Percentiles rank a stretch among this genome's conserved stretches.
phyloP scores from a whole-genome alignment of 1,284 basidiomycete genomes.

The Ceratobasidium theobromae region DNA sequence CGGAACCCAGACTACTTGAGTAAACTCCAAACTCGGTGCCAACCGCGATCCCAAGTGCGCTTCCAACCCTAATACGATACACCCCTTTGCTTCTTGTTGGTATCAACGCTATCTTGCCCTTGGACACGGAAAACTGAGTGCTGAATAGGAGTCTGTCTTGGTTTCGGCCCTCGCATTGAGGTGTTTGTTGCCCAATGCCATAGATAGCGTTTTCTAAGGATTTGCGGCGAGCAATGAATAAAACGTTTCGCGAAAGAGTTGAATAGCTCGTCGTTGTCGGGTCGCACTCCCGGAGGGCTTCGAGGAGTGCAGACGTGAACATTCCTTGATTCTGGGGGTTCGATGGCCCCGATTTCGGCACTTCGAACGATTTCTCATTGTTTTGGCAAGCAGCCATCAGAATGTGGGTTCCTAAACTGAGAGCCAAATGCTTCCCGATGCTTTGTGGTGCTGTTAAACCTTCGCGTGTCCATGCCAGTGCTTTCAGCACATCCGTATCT shows the following conservation, averaged over 20 bases:
- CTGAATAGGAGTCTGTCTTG: constrained; percentile 10
- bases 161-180: constrained; percentile 23
- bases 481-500: too few species aligned
- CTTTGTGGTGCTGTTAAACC: too few species aligned
- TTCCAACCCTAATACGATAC: constrained; percentile 11
- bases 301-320: constrained; percentile 6
- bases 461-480: too few species aligned
- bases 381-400: constrained; percentile 13
- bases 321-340: background rate
- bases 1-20: background rate
- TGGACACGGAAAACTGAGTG: constrained; percentile 2
- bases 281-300: background rate
- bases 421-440: background rate
- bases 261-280: constrained; percentile 9
- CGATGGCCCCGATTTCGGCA: too few species aligned
- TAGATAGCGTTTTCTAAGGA: background rate
- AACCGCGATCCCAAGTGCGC: constrained; percentile 2
- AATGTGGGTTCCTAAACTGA: background rate
- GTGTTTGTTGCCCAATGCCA: background rate
- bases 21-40: constrained; percentile 24
- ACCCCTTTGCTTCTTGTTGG: background rate
- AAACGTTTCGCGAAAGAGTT: background rate
- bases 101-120: constrained; percentile 7
- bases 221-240: background rate
- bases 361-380: background rate